A percentile compares a stretch with the other conserved stretches of the same genome.
Evolutionary conservation across 305 asterid species (phyloP).

Genomic region (Plantago lanceolata): DNA sequence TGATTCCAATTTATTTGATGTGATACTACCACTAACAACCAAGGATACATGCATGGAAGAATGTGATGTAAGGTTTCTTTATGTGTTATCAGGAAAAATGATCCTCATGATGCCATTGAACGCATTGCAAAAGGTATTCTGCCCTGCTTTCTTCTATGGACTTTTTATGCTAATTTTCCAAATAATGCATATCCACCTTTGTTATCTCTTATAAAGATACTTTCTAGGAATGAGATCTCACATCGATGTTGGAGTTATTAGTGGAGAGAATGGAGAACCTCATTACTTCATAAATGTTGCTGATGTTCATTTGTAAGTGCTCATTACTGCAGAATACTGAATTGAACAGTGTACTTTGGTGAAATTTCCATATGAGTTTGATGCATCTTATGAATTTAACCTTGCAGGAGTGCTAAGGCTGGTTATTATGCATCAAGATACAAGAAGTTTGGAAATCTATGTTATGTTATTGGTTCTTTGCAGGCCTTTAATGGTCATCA

Average conservation of each 20-base stretch:
- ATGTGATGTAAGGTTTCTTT: slow-evolving; percentile 17
- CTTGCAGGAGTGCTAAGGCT: slow-evolving; percentile 83
- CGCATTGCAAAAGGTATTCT: slow-evolving; percentile 65
- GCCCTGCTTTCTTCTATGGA: slow-evolving; percentile 15
- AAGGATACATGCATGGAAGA: slow-evolving; percentile 17
- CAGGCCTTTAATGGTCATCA: slow-evolving; percentile 74
- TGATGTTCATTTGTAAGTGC: slow-evolving; percentile 75
- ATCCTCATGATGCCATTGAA: slow-evolving; percentile 74
- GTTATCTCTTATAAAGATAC: slow-evolving; percentile 23
- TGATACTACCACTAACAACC: slow-evolving; percentile 2
- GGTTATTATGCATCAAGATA: slow-evolving; percentile 82
- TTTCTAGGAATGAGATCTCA: slow-evolving; percentile 62
- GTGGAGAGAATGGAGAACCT: slow-evolving; percentile 50
- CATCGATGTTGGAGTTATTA: slow-evolving; percentile 66
- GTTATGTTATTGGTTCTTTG: slow-evolving; percentile 84
- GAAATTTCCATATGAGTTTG: slow-evolving; percentile 15
- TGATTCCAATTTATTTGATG: slow-evolving; percentile 22
- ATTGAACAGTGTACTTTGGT: background rate
- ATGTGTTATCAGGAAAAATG: slow-evolving; percentile 60
- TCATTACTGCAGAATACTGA: slow-evolving; percentile 18
- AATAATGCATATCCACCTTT: background rate
- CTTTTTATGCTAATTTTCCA: background rate
- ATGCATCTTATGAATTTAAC: slow-evolving; percentile 16
- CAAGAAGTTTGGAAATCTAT: slow-evolving; percentile 78
- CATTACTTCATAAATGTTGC: slow-evolving; percentile 88